Conservation (phyloP, 768 basidiomycete species). For the Rhizopogon sp. region DNA sequence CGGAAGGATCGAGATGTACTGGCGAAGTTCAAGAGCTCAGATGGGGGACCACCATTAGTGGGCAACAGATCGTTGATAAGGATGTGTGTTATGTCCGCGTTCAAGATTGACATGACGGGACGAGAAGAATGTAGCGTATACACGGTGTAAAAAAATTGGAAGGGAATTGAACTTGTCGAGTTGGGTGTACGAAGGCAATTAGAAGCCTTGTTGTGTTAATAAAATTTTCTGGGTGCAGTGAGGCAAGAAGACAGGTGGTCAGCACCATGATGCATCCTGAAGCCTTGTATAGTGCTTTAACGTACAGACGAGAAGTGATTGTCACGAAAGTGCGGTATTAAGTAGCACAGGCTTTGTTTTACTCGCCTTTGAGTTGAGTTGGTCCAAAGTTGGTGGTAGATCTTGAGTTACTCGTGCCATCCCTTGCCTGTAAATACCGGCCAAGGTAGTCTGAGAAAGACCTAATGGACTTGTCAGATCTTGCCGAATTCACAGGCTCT, state of each 20-base stretch:
- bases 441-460: slow-evolving; percentile 3
- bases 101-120: slow-evolving; percentile 22
- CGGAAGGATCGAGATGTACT: slow-evolving; percentile 20
- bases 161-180: slow-evolving; percentile 1
- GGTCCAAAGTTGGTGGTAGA: slow-evolving; percentile 3
- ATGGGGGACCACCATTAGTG: not conserved
- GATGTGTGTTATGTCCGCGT: slow-evolving; percentile 31
- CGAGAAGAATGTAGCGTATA: not conserved
- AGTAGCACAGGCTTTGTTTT: not conserved
- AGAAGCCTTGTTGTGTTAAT: not conserved
- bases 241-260: slow-evolving; percentile 3
- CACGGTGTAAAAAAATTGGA: slow-evolving; percentile 1
- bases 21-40: slow-evolving; percentile 20
- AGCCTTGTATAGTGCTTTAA: slow-evolving; percentile 1
- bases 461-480: slow-evolving; percentile 9
- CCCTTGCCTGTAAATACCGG: slow-evolving; percentile 11
- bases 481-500: slow-evolving; percentile 17
- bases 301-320: slow-evolving; percentile 4
- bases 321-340: slow-evolving; percentile 4
- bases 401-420: slow-evolving; percentile 4
- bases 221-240: slow-evolving; percentile 1
- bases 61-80: slow-evolving; percentile 22
- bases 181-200: not conserved
- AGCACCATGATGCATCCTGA: slow-evolving; percentile 2
- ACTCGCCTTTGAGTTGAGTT: not conserved